phyloP scores from a whole-genome alignment of 148 eudicot species.

The Gaultheria prostrata region DNA sequence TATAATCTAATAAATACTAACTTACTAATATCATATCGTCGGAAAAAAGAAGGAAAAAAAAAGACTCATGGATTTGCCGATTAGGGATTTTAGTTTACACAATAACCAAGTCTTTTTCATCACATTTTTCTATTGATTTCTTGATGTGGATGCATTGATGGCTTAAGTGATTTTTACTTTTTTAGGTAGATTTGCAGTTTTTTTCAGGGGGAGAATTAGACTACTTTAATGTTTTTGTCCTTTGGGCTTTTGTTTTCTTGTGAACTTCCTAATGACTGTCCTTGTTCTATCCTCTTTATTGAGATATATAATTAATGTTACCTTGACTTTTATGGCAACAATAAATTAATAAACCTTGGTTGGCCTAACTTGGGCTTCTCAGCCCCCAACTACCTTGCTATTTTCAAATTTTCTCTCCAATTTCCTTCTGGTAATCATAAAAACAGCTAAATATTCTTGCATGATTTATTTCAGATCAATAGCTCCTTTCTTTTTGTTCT shows the following conservation, averaged over 20 bases:
- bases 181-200: neutral
- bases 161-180: neutral
- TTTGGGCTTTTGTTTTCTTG: neutral
- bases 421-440: neutral
- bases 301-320: neutral
- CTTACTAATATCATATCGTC: too few relatives aligned
- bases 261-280: neutral
- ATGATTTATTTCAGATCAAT: neutral
- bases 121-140: neutral
- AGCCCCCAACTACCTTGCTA: neutral
- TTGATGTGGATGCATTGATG: neutral
- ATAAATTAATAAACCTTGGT: too few relatives aligned
- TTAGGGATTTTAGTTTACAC: neutral
- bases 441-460: neutral
- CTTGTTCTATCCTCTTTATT: conserved; percentile 6
- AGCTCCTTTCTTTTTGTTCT: neutral
- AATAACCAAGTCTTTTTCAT: neutral
- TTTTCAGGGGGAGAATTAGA: neutral
- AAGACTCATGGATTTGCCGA: neutral
- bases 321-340: neutral
- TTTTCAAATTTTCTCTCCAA: neutral
- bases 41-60: too few relatives aligned
- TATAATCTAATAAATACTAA: too few relatives aligned
- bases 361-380: too few relatives aligned
- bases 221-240: neutral